These are phyloP conservation scores for Rhynchospora breviuscula DNA, from an alignment of 176 grass and related monocot genomes.

Conservation along the genomic window DNA sequence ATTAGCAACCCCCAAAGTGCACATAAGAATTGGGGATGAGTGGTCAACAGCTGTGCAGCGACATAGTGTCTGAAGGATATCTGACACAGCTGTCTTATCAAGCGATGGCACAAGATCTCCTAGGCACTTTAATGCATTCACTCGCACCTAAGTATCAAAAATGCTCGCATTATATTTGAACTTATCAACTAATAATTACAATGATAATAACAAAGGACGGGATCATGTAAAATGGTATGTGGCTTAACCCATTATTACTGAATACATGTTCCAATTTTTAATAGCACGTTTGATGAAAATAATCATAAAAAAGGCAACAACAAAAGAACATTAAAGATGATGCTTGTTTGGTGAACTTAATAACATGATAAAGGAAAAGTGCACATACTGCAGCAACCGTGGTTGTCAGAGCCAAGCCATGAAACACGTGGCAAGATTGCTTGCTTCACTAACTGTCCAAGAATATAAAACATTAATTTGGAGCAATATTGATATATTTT, in stretches of 20 bases:
- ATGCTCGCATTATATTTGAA: not conserved
- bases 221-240: not conserved
- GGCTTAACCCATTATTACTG: not conserved
- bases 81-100: constrained; percentile 67
- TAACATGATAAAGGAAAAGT: not conserved
- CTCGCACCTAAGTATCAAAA: constrained; percentile 58
- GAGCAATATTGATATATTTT: not conserved
- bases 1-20: constrained; percentile 88
- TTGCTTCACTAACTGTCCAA: constrained; percentile 79
- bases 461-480: constrained; percentile 24
- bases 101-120: constrained; percentile 91
- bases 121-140: constrained; percentile 93
- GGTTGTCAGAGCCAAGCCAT: constrained; percentile 91
- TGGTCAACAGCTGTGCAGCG: constrained; percentile 93
- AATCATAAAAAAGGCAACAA: not conserved
- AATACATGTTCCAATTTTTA: not conserved
- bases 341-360: not conserved
- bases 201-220: not conserved
- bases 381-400: constrained; percentile 87
- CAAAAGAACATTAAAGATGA: not conserved
- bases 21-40: constrained; percentile 94
- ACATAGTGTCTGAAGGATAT: constrained; percentile 73
- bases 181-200: not conserved
- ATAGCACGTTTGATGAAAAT: not conserved
- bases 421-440: constrained; percentile 79